Conservation (phyloP, 805 yeast genomes). For the Sugiyamaella qingdaonensis region DNA sequence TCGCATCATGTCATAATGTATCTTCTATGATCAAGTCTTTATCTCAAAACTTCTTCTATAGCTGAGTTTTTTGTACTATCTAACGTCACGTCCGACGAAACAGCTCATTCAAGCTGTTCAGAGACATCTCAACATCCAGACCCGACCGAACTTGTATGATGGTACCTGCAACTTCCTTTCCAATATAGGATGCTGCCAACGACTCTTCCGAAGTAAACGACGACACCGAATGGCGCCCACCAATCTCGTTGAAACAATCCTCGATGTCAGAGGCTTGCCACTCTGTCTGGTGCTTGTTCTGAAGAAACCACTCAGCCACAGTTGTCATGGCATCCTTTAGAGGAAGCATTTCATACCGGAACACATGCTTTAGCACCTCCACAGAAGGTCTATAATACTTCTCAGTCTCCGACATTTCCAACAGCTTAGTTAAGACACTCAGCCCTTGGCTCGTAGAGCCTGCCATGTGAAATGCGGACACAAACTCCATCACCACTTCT, state of each 20-base stretch:
- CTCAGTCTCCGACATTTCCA: constrained; percentile 15
- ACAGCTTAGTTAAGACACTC: constrained; percentile 15
- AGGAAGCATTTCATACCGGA: constrained; percentile 21
- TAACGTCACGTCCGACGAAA: constrained; percentile 4
- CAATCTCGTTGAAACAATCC: constrained; percentile 16
- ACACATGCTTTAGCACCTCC: constrained; percentile 13
- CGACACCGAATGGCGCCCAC: constrained; percentile 9
- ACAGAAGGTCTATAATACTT: constrained; percentile 12
- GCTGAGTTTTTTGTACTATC: background rate
- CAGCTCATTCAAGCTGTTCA: constrained; percentile 8
- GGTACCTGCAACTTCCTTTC: constrained; percentile 16
- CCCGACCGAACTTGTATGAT: constrained; percentile 16
- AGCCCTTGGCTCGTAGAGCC: constrained; percentile 15
- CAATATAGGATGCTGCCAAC: constrained; percentile 15
- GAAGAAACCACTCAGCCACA: constrained; percentile 18
- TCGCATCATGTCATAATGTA: background rate
- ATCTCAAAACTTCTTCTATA: background rate
- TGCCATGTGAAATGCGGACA: constrained; percentile 22
- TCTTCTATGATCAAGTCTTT: background rate
- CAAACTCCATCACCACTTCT: constrained; percentile 24
- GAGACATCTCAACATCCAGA: constrained; percentile 18
- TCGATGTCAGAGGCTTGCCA: constrained; percentile 19
- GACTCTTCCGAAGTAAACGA: constrained; percentile 13
- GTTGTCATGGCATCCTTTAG: constrained; percentile 7
- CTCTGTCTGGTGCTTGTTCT: constrained; percentile 10